phyloP scores from a whole-genome alignment of 208 protist species.

The Leishmania amazonensis region DNA sequence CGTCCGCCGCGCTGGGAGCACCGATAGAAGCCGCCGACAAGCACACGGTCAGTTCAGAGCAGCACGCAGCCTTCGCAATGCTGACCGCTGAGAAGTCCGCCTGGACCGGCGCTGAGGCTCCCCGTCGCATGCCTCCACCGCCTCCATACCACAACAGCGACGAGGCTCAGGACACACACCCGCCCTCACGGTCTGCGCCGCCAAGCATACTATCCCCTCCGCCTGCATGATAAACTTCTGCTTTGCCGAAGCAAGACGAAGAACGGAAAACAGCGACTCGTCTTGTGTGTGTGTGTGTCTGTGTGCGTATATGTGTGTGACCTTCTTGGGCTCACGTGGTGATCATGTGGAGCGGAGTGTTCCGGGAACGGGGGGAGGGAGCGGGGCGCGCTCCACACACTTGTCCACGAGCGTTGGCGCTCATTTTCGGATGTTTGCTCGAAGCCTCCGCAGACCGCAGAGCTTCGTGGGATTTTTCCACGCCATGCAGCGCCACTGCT shows the following conservation, averaged over 20 bases:
- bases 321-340: neutral
- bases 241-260: slow-evolving; percentile 4
- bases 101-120: neutral
- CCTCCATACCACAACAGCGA: slow-evolving; percentile 8
- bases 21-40: neutral
- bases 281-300: neutral
- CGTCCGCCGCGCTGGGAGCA: slow-evolving; percentile 1
- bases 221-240: slow-evolving; percentile 8
- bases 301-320: neutral
- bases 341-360: neutral
- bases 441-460: neutral
- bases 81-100: slow-evolving; percentile 5
- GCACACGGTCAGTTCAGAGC: neutral
- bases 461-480: neutral
- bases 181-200: slow-evolving; percentile 27
- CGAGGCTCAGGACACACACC: slow-evolving; percentile 7
- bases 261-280: neutral
- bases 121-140: slow-evolving; percentile 29
- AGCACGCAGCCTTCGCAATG: slow-evolving; percentile 17
- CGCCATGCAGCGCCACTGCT: neutral
- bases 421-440: neutral
- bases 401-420: neutral
- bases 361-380: too few relatives aligned
- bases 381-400: neutral
- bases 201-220: slow-evolving; percentile 38